phyloP scores from a whole-genome alignment of 768 basidiomycete species.

The Pleurotus ostreatus region DNA sequence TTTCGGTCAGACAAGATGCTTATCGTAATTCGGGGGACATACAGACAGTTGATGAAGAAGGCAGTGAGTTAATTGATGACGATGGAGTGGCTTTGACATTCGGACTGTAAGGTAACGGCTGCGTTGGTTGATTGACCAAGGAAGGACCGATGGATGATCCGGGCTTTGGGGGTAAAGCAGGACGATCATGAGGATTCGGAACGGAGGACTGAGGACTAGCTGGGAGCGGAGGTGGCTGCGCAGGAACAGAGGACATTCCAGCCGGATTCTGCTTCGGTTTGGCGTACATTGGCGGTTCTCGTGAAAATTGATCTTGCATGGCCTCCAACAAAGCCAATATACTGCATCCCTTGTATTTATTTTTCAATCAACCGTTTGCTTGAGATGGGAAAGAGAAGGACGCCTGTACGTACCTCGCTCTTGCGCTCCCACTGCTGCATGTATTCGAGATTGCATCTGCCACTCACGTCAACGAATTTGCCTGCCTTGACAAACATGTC shows the following conservation, averaged over 20 bases:
- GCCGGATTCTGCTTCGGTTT: conserved; percentile 47
- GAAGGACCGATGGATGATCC: conserved; percentile 2
- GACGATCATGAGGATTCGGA: conserved; percentile 16
- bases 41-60: conserved; percentile 2
- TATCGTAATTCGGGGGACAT: background rate
- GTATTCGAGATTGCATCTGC: conserved; percentile 66
- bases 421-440: conserved; percentile 76
- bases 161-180: conserved; percentile 32
- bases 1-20: background rate
- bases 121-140: conserved; percentile 1
- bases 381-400: conserved; percentile 13
- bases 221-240: conserved; percentile 17
- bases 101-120: background rate
- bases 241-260: conserved; percentile 21
- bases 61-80: conserved; percentile 3
- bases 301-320: conserved; percentile 80
- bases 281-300: conserved; percentile 85
- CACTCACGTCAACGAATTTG: conserved; percentile 76
- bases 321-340: conserved; percentile 70
- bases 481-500: conserved; percentile 86
- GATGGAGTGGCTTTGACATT: background rate
- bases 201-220: conserved; percentile 6
- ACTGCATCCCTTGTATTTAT: conserved; percentile 59
- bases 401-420: conserved; percentile 60
- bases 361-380: background rate